Conservation (phyloP, 2,329 filamentous ascomycete genomes). For the Chrysoporthe cubensis region DNA sequence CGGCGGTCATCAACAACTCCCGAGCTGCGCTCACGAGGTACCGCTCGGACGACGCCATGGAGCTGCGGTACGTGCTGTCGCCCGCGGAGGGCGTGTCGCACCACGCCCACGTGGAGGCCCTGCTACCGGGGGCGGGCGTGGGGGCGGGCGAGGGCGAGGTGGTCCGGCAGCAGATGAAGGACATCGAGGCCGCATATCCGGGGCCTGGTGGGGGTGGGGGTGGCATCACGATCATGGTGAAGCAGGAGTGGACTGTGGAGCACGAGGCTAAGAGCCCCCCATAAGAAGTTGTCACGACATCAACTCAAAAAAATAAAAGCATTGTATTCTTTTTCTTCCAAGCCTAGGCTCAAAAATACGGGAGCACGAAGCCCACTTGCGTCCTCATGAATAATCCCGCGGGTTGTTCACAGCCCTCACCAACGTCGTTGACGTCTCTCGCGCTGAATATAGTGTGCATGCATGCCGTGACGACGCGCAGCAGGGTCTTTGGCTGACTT, state of each 20-base stretch:
- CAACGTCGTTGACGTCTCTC: no score
- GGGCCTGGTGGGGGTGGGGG: background rate
- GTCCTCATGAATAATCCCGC: no score
- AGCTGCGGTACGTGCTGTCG: conserved; percentile 13
- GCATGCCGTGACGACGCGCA: no score
- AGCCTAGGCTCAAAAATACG: no score
- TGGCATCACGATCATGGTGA: conserved; percentile 15
- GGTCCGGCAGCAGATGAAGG: conserved; percentile 1
- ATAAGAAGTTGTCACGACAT: background rate
- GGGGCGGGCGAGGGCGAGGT: background rate
- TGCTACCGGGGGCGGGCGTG: background rate
- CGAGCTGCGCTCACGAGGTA: background rate
- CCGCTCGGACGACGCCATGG: conserved; percentile 15
- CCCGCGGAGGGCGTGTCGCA: conserved; percentile 18
- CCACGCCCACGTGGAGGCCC: conserved; percentile 8
- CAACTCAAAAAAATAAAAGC: background rate
- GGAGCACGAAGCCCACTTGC: no score
- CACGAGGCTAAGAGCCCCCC: conserved; percentile 3
- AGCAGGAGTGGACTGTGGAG: conserved; percentile 20
- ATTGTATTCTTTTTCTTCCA: background rate
- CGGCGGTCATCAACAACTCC: conserved; percentile 8
- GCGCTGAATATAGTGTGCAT: no score
- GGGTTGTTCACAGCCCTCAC: no score
- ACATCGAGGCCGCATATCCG: conserved; percentile 4
- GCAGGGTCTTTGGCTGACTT: no score